Evolutionary conservation across 108 stramenopile genomes (phyloP), one percentile per base, ranked within the genome.

Genomic region (Discostella pseudostelligera): DNA sequence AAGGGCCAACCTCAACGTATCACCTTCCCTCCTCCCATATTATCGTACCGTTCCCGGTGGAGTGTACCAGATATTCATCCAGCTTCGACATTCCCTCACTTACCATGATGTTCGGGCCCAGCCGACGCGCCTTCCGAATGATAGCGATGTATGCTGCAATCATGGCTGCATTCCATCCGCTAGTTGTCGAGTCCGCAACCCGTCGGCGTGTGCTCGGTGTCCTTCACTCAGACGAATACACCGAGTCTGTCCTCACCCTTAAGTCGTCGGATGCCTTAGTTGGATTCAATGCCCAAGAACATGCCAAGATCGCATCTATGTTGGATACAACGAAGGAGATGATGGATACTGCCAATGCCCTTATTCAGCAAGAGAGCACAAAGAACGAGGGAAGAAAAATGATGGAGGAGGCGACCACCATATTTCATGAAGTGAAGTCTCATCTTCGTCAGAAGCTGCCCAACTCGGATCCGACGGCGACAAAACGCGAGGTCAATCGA

Each of bases 351-450:
- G 71, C 71, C n/a, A 63, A 58, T 35, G 20, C n/a, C 39, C 39
- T 72, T 8, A 22, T 65, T 51, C 17, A 64, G 8, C 17, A 47
- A 1, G 44, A 44, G 12, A 56, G 24, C 20, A 36, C 49, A 42
- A 17, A 1, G 17, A 56, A 25, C 6, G 59, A 61, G 54, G 70
- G 43, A 19, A 40, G 36, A 3, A 43, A 70, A 20, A 70, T 70
- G 47, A 43, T 70, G 44, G 26, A 55, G 26, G n/a, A 36, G 1
- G 70, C 70, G 22, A 70, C 50, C 20, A 28, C 51, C 40, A 63
- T 62, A 44, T 71, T 71, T 39, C 36, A 43, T 0, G 70, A 62
- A 61, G 70, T 59, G 11, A 71, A 56, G 44, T 55, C 47, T 7
- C 61, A 62, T 28, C 29, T 71, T 50, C 12, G 12, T 26, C 2